These are phyloP conservation scores for Hibiscus tridactylites DNA, from an alignment of 345 rosid species.

Conservation along the genomic window DNA sequence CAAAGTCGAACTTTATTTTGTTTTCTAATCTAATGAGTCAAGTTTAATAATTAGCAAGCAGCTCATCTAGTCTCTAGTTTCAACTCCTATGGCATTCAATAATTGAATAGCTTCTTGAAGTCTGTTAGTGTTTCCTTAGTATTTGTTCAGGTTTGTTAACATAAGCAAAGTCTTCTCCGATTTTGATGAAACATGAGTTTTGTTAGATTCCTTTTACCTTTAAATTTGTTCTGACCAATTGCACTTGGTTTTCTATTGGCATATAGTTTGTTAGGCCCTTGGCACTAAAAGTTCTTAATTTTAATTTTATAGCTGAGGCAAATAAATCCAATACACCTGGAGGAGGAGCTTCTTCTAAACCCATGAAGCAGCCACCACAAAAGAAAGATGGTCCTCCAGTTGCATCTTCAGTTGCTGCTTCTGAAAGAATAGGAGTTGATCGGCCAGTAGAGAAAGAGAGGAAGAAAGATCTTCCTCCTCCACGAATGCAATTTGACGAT, in stretches of 20 bases:
- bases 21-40: background rate
- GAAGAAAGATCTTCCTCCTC: slow-evolving; percentile 59
- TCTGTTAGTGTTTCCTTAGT: background rate
- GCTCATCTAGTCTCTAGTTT: background rate
- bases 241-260: background rate
- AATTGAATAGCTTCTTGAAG: slow-evolving; percentile 2
- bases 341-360: slow-evolving; percentile 28
- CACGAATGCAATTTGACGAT: slow-evolving; percentile 79
- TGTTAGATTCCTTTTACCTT: background rate
- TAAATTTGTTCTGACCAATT: background rate
- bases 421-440: slow-evolving; percentile 43
- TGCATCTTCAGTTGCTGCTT: slow-evolving; percentile 29
- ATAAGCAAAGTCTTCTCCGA: background rate
- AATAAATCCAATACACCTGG: slow-evolving; percentile 24
- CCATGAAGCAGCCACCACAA: slow-evolving; percentile 38
- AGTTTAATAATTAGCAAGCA: background rate
- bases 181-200: slow-evolving; percentile 1
- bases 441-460: slow-evolving; percentile 48
- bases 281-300: slow-evolving; percentile 7
- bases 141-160: background rate
- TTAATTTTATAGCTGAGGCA: slow-evolving; percentile 29
- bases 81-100: background rate
- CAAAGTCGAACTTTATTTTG: background rate
- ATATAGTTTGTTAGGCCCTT: background rate
- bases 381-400: slow-evolving; percentile 41